A percentile compares a stretch with the other conserved stretches of the same genome.
phyloP scores from a whole-genome alignment of 352 stramenopile species.

The Globisporangium paroecandrum region DNA sequence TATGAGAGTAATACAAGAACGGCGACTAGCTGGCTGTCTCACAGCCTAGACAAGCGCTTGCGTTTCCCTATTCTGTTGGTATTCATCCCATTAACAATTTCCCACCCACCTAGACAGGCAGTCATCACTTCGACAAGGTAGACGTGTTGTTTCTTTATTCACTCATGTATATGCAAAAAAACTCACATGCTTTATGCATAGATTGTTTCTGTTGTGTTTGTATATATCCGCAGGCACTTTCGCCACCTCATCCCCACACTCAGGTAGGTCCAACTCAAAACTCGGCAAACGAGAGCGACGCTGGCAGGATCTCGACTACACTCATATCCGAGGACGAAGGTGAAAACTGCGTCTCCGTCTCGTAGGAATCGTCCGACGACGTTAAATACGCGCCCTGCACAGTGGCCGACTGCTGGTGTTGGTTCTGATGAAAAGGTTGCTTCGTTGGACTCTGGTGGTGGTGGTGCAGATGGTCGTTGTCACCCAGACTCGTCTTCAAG shows the following conservation, averaged over 20 bases:
- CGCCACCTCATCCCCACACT: background rate
- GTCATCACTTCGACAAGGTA: background rate
- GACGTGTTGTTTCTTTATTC: background rate
- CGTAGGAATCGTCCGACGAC: conserved; percentile 38
- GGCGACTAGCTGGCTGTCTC: background rate
- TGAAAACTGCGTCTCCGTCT: conserved; percentile 25
- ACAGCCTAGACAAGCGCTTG: background rate
- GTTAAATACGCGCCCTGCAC: conserved; percentile 46
- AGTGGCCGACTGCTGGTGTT: conserved; percentile 8
- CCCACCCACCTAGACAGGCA: background rate
- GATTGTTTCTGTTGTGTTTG: conserved; percentile 1
- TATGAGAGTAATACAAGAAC: background rate
- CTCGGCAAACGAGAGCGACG: conserved; percentile 32
- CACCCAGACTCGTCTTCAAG: conserved; percentile 44
- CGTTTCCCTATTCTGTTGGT: background rate
- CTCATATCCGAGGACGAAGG: conserved; percentile 32
- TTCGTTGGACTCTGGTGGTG: background rate
- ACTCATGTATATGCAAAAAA: background rate
- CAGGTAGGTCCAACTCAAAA: conserved; percentile 20
- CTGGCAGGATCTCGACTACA: conserved; percentile 28
- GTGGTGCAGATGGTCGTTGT: conserved; percentile 25
- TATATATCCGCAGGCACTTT: background rate
- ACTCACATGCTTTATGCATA: conserved; percentile 2
- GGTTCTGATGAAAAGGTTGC: conserved; percentile 5
- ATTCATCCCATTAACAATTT: background rate